These are phyloP conservation scores for Ustilago tritici DNA, from an alignment of 1,284 basidiomycete genomes.

Conservation along the genomic window DNA sequence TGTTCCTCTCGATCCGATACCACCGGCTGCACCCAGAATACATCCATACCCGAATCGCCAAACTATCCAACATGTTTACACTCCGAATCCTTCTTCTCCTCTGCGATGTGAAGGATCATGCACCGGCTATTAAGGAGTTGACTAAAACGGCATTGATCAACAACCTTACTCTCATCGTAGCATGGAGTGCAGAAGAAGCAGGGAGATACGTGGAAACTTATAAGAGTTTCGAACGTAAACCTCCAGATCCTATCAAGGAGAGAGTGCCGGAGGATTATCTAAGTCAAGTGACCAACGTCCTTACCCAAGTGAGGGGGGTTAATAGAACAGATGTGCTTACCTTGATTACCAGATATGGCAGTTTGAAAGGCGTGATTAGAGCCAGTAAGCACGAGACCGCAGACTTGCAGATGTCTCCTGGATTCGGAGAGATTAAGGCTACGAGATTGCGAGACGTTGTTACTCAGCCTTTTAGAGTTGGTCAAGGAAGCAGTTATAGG, in stretches of 20 bases:
- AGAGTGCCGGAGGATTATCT: slow-evolving; percentile 88
- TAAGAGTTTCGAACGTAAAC: slow-evolving; percentile 93
- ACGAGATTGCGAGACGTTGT: slow-evolving; percentile 75
- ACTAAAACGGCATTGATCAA: slow-evolving; percentile 86
- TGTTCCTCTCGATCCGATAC: slow-evolving; percentile 81
- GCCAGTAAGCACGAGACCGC: neutral
- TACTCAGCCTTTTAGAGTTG: slow-evolving; percentile 72
- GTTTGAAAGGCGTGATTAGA: slow-evolving; percentile 23
- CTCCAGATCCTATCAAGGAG: slow-evolving; percentile 93
- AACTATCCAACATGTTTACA: slow-evolving; percentile 83
- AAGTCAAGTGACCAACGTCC: slow-evolving; percentile 82
- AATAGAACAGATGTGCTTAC: slow-evolving; percentile 98
- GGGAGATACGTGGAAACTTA: slow-evolving; percentile 90
- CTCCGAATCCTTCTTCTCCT: slow-evolving; percentile 88
- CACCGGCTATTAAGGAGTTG: slow-evolving; percentile 88
- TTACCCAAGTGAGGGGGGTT: slow-evolving; percentile 91
- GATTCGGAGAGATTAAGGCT: slow-evolving; percentile 94
- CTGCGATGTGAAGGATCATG: slow-evolving; percentile 92
- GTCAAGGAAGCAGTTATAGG: slow-evolving; percentile 81
- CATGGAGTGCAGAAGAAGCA: slow-evolving; percentile 89
- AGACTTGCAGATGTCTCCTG: slow-evolving; percentile 84
- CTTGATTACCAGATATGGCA: slow-evolving; percentile 73
- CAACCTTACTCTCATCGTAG: slow-evolving; percentile 88
- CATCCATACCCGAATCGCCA: slow-evolving; percentile 88
- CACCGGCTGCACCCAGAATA: slow-evolving; percentile 98